Evolutionary conservation across 805 yeast genomes (phyloP), one percentile per base, ranked within the genome.

Genomic region (Ogataea minuta): DNA sequence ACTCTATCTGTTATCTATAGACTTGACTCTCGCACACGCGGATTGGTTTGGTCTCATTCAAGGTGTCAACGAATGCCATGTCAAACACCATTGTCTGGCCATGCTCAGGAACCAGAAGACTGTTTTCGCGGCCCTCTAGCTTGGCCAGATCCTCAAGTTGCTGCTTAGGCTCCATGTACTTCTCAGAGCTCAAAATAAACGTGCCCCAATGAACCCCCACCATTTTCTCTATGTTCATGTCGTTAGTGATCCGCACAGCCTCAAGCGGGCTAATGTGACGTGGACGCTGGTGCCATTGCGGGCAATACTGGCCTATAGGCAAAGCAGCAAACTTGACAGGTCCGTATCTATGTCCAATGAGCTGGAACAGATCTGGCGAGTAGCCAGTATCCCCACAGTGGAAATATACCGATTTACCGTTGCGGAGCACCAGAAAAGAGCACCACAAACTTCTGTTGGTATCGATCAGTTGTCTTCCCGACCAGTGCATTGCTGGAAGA

Each of bases 151-250:
- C 60, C 31, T 71, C 73, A 28, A 90, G 61, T 53, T 70, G 62
- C 39, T 70, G 64, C 44, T 84, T 83, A 1, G 97, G 97, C 59
- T 90, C 98, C 25, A 86, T 58, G 48, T 83, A 87, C 40, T 86
- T 84, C 60, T 91, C 98, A 31, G 89, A 84, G 59, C 95, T 84
- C 50, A 91, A 64, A 17, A 88, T 80, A 63, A 89, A 91, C 0
- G 98, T 91, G 0, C 98, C 98, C 95, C 96, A 91, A 62, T 91
- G 98, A 23, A 91, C 88, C 1, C 98, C 98, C 36, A 84, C 75
- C 63, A 86, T 76, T 45, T 72, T 75, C 41, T 71, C 60, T 2
- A 86, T 79, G 5, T 72, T 64, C 41, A 88, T 53, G 46, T 82
- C 85, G 11, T 71, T 55, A 73, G 80, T 79, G 4, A 89, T 81